phyloP scores from a whole-genome alignment of 2,329 filamentous ascomycete genomes.

The Arachnopeziza araneosa region DNA sequence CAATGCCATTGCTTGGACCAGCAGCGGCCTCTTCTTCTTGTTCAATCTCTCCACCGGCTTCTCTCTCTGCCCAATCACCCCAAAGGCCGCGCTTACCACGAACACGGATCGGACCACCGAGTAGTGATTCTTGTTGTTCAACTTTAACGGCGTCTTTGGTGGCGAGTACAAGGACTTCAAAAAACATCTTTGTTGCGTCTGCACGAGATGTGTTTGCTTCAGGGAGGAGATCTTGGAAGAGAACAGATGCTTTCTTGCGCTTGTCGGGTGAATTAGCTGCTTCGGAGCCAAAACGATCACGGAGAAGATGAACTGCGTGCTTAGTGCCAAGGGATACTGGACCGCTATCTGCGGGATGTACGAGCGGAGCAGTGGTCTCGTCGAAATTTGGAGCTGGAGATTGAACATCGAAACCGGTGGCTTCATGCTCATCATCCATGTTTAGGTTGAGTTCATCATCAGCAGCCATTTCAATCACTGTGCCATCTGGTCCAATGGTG shows the following conservation, averaged over 20 bases:
- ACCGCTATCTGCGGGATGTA: conserved; percentile 78
- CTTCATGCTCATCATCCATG: conserved; percentile 41
- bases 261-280: conserved; percentile 64
- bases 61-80: conserved; percentile 89
- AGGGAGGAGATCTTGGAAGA: conserved; percentile 89
- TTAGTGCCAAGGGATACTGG: conserved; percentile 88
- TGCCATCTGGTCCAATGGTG: conserved; percentile 47
- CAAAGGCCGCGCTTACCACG: conserved; percentile 92
- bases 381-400: conserved; percentile 61
- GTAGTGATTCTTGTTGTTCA: conserved; percentile 67
- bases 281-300: conserved; percentile 76
- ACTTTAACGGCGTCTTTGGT: conserved; percentile 98
- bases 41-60: conserved; percentile 57
- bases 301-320: conserved; percentile 89
- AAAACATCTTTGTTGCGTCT: conserved; percentile 99
- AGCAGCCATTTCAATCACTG: conserved; percentile 59
- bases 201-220: conserved; percentile 74
- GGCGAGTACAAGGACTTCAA: conserved; percentile 89
- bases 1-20: conserved; percentile 17
- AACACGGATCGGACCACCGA: conserved; percentile 78
- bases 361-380: conserved; percentile 67
- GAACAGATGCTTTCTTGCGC: conserved; percentile 68
- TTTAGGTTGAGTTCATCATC: conserved; percentile 42
- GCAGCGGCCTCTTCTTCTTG: conserved; percentile 17
- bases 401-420: conserved; percentile 37